phyloP scores from a whole-genome alignment of 2,329 filamentous ascomycete species.

The Thelonectria rubi region DNA sequence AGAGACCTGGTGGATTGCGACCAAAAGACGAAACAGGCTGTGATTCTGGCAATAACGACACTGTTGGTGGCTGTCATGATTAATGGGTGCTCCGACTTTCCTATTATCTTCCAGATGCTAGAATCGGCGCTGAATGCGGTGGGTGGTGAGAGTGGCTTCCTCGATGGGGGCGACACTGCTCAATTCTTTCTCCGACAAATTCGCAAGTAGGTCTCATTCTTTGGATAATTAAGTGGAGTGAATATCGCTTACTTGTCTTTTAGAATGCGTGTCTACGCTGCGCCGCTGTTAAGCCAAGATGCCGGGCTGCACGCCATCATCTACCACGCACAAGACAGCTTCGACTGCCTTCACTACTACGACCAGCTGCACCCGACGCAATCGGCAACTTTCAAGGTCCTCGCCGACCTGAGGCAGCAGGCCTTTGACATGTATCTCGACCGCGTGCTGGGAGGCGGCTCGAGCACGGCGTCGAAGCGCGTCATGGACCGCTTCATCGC shows the following conservation, averaged over 20 bases:
- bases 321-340: conserved; percentile 23
- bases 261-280: conserved; percentile 38
- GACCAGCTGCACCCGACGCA: conserved; percentile 22
- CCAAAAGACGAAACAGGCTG: conserved; percentile 24
- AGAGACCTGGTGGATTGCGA: conserved; percentile 23
- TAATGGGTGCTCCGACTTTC: conserved; percentile 39
- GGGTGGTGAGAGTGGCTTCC: conserved; percentile 26
- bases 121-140: conserved; percentile 36
- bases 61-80: conserved; percentile 40
- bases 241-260: conserved; percentile 45
- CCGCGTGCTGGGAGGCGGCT: conserved; percentile 11
- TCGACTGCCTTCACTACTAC: conserved; percentile 65
- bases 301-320: conserved; percentile 31
- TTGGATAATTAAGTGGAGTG: conserved; percentile 53
- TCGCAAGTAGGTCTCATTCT: conserved; percentile 28
- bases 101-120: conserved; percentile 39
- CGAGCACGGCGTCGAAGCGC: conserved; percentile 73
- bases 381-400: conserved; percentile 11
- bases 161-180: conserved; percentile 21
- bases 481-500: conserved; percentile 34
- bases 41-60: conserved; percentile 35
- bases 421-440: conserved; percentile 29
- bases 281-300: conserved; percentile 33
- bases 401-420: conserved; percentile 25
- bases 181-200: conserved; percentile 34